Evolutionary conservation across 2,329 filamentous ascomycete species (phyloP).

Genomic region (Bisporella sp.): DNA sequence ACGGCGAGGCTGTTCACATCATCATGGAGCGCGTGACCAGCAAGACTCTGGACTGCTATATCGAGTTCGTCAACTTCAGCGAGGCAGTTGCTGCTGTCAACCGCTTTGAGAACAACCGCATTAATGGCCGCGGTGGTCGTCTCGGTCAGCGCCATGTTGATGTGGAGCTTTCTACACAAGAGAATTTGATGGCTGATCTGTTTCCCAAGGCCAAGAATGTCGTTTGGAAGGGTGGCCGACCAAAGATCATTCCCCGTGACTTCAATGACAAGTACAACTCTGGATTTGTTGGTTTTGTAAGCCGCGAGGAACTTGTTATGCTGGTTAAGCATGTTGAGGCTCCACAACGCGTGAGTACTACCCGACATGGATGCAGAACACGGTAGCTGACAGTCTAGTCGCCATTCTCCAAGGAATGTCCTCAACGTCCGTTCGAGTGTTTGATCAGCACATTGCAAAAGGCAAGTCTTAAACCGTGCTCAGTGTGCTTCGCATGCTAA

Average conservation of each 20-base stretch:
- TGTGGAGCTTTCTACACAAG: slow-evolving; percentile 49
- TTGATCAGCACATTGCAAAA: slow-evolving; percentile 49
- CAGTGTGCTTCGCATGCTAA: slow-evolving; percentile 23
- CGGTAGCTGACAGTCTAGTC: slow-evolving; percentile 35
- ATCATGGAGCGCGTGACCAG: slow-evolving; percentile 57
- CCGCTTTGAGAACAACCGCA: slow-evolving; percentile 34
- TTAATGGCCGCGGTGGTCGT: slow-evolving; percentile 34
- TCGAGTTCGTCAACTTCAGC: slow-evolving; percentile 46
- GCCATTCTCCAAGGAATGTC: slow-evolving; percentile 52
- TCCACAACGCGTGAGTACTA: slow-evolving; percentile 48
- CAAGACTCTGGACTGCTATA: slow-evolving; percentile 56
- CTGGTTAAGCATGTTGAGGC: slow-evolving; percentile 56
- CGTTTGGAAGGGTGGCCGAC: slow-evolving; percentile 43
- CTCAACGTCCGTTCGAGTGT: slow-evolving; percentile 58
- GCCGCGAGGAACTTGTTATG: slow-evolving; percentile 56
- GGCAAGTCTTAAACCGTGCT: slow-evolving; percentile 11
- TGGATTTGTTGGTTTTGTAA: slow-evolving; percentile 55
- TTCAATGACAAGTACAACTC: slow-evolving; percentile 30
- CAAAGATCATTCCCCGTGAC: slow-evolving; percentile 33
- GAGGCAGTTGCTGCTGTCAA: slow-evolving; percentile 49
- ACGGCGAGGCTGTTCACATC: slow-evolving; percentile 51
- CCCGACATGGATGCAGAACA: background rate
- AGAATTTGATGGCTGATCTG: slow-evolving; percentile 51
- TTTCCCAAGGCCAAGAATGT: slow-evolving; percentile 53
- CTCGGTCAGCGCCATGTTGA: slow-evolving; percentile 52